Percentiles rank a stretch among this genome's conserved stretches.
Evolutionary conservation across 2,329 filamentous ascomycete species (phyloP).

Genomic region (Colletotrichum scovillei): DNA sequence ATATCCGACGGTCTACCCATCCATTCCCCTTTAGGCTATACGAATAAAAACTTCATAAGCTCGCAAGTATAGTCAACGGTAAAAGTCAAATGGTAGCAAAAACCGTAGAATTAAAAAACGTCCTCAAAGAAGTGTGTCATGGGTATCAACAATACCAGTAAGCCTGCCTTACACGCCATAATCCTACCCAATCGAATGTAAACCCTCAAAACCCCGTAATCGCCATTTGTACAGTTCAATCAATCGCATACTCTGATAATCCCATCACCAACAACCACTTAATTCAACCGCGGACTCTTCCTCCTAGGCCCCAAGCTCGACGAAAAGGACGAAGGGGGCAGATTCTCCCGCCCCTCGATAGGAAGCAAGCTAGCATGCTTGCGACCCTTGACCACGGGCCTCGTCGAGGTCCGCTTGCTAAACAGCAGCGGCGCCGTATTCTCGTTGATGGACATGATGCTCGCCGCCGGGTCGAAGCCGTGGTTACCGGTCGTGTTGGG

Average conservation of each 20-base stretch:
- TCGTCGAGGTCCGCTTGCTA: slow-evolving; percentile 55
- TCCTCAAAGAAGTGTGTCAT: slow-evolving; percentile 22
- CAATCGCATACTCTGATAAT: too few relatives aligned
- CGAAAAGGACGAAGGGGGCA: slow-evolving; percentile 57
- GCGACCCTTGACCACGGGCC: slow-evolving; percentile 46
- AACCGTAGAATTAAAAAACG: neutral
- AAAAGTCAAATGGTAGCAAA: neutral
- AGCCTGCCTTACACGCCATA: slow-evolving; percentile 26
- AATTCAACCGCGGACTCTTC: slow-evolving; percentile 65
- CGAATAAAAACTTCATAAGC: neutral
- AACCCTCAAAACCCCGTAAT: slow-evolving; percentile 4
- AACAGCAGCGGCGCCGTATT: slow-evolving; percentile 57
- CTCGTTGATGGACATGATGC: slow-evolving; percentile 53
- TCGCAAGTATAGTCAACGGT: neutral
- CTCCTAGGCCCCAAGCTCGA: slow-evolving; percentile 58
- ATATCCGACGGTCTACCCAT: too few relatives aligned
- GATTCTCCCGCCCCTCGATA: slow-evolving; percentile 63
- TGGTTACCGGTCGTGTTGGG: slow-evolving; percentile 53
- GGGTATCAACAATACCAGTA: slow-evolving; percentile 37
- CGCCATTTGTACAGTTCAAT: slow-evolving; percentile 13
- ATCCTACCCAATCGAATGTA: neutral
- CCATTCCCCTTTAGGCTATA: neutral
- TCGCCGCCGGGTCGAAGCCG: slow-evolving; percentile 57
- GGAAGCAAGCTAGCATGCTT: slow-evolving; percentile 46
- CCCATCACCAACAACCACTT: neutral